Evolutionary conservation across 345 rosid species (phyloP).

Genomic region (Lagerstroemia speciosa): DNA sequence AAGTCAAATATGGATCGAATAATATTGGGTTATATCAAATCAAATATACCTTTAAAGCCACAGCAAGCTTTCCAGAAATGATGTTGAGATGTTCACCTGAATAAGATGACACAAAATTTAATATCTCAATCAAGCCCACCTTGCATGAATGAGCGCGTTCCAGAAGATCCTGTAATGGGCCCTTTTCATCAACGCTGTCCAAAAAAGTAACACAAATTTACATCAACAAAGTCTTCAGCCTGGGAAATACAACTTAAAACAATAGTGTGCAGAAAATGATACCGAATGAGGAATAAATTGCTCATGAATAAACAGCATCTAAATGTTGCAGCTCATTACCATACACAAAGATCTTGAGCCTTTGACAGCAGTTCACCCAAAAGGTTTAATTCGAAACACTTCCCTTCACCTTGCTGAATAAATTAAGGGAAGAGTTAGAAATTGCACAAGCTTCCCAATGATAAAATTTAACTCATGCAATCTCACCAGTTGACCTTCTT

Average conservation of each 20-base stretch:
- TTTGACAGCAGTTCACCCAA: slow-evolving; percentile 32
- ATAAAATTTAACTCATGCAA: slow-evolving; percentile 1
- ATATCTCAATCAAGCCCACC: slow-evolving; percentile 30
- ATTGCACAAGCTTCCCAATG: slow-evolving; percentile 9
- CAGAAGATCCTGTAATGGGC: slow-evolving; percentile 31
- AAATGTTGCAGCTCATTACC: slow-evolving; percentile 27
- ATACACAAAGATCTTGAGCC: slow-evolving; percentile 28
- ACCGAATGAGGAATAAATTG: neutral
- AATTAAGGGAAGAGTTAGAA: slow-evolving; percentile 10
- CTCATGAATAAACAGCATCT: neutral
- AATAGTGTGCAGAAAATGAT: neutral
- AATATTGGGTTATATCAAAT: neutral
- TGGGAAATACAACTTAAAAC: neutral
- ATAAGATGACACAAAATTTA: slow-evolving; percentile 31
- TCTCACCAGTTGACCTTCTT: slow-evolving; percentile 35
- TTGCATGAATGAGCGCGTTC: slow-evolving; percentile 35
- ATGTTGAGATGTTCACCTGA: slow-evolving; percentile 25
- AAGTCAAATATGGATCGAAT: neutral
- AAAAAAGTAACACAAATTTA: neutral
- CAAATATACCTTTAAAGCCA: slow-evolving; percentile 44
- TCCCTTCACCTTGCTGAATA: slow-evolving; percentile 30
- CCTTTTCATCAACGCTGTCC: slow-evolving; percentile 50
- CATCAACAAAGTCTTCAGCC: neutral
- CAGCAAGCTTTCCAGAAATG: slow-evolving; percentile 31
- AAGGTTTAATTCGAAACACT: slow-evolving; percentile 25